A percentile compares a stretch with the other conserved stretches of the same genome.
Conservation (phyloP, 1,284 basidiomycete genomes). For the Pseudozyma pruni region DNA sequence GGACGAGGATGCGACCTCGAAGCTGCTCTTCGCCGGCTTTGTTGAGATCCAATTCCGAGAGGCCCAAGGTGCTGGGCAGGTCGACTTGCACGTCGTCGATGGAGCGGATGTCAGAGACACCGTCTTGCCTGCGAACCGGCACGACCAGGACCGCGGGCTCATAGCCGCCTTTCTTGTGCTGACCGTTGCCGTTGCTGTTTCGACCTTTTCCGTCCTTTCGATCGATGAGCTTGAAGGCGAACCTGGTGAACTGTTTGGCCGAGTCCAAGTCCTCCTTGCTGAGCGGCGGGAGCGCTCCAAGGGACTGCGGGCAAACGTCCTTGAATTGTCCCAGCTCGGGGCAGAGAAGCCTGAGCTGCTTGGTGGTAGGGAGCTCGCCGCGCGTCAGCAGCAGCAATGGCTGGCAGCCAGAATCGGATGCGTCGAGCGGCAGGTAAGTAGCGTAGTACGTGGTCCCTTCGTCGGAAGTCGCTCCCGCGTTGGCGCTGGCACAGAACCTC, state of each 20-base stretch:
- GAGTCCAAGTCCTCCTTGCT: constrained; percentile 1
- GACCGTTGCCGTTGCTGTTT: neutral
- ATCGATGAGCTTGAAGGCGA: constrained; percentile 12
- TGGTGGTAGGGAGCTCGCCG: constrained; percentile 14
- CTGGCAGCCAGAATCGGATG: constrained; percentile 8
- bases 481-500: neutral
- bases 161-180: neutral
- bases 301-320: neutral
- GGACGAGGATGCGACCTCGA: constrained; percentile 6
- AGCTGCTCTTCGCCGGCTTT: neutral
- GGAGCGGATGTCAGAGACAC: neutral
- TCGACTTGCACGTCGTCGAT: constrained; percentile 8
- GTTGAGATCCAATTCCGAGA: neutral
- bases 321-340: constrained; percentile 1
- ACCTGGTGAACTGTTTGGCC: constrained; percentile 15
- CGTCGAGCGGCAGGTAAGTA: constrained; percentile 25
- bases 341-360: constrained; percentile 13
- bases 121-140: constrained; percentile 9
- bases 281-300: neutral
- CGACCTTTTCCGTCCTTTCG: constrained; percentile 5
- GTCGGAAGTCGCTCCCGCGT: too few species aligned
- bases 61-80: neutral
- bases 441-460: constrained; percentile 2
- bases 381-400: constrained; percentile 30
- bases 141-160: constrained; percentile 22